Conservation (phyloP, 139 green algal species). For the Volvox reticuliferus region DNA sequence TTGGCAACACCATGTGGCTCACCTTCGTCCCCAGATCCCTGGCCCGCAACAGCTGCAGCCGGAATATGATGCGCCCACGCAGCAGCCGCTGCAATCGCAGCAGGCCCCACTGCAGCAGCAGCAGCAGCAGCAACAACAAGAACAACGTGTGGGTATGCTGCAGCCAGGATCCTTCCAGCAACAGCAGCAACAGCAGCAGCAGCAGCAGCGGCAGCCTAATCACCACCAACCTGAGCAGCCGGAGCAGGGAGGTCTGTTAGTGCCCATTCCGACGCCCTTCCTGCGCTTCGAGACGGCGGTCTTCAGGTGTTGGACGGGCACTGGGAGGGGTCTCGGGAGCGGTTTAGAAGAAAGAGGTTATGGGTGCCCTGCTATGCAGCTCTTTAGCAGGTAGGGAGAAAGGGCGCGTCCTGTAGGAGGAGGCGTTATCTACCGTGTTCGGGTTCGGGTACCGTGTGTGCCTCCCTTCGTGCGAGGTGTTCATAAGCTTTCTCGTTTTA, state of each 20-base stretch:
- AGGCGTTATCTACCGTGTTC: too few species aligned
- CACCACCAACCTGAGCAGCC: not conserved
- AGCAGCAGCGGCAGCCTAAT: not conserved
- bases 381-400: too few species aligned
- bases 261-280: conserved; percentile 38
- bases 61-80: not conserved
- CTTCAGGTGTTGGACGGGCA: conserved; percentile 15
- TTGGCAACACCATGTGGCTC: too few species aligned
- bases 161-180: not conserved
- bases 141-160: not conserved
- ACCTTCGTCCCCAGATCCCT: too few species aligned
- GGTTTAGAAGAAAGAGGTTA: not conserved
- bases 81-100: not conserved
- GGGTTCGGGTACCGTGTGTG: too few species aligned
- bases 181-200: not conserved
- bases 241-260: not conserved
- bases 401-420: too few species aligned
- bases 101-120: not conserved
- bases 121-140: conserved; percentile 7
- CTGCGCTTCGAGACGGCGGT: conserved; percentile 44
- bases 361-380: not conserved
- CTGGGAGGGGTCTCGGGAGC: not conserved
- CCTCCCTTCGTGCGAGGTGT: too few species aligned
- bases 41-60: not conserved
- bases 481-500: too few species aligned